phyloP scores from a whole-genome alignment of 305 asterid species.

The Solanum aculeatissimum region DNA sequence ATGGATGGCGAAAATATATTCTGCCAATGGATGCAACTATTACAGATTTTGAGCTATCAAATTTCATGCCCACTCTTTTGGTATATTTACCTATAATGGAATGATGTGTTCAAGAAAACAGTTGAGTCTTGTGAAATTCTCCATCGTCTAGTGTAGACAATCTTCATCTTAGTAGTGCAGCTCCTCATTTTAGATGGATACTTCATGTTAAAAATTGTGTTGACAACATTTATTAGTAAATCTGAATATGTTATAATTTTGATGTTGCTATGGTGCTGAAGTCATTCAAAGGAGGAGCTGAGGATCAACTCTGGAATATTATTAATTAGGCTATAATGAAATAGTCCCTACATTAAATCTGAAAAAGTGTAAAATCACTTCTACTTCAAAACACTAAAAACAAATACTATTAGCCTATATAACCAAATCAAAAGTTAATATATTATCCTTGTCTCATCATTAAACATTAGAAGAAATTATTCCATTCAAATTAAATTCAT shows the following conservation, averaged over 20 bases:
- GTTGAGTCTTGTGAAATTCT: conserved; percentile 19
- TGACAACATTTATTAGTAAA: too few relatives aligned
- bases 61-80: background rate
- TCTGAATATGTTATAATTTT: too few relatives aligned
- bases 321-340: too few relatives aligned
- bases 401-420: background rate
- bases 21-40: background rate
- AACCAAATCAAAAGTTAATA: background rate
- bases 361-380: background rate
- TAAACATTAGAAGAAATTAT: background rate
- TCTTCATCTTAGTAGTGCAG: too few relatives aligned
- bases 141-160: too few relatives aligned
- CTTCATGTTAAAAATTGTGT: too few relatives aligned
- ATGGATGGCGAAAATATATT: too few relatives aligned
- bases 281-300: too few relatives aligned
- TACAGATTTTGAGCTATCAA: background rate
- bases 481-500: background rate
- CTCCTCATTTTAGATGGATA: too few relatives aligned
- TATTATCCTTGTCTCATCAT: background rate
- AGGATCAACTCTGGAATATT: too few relatives aligned
- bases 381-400: background rate
- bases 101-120: conserved; percentile 1
- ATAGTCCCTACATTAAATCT: too few relatives aligned
- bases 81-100: background rate
- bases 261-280: too few relatives aligned